A percentile compares a stretch with the other conserved stretches of the same genome.
Conservation (phyloP, 2,329 filamentous ascomycete genomes). For the Dothistroma pini region DNA sequence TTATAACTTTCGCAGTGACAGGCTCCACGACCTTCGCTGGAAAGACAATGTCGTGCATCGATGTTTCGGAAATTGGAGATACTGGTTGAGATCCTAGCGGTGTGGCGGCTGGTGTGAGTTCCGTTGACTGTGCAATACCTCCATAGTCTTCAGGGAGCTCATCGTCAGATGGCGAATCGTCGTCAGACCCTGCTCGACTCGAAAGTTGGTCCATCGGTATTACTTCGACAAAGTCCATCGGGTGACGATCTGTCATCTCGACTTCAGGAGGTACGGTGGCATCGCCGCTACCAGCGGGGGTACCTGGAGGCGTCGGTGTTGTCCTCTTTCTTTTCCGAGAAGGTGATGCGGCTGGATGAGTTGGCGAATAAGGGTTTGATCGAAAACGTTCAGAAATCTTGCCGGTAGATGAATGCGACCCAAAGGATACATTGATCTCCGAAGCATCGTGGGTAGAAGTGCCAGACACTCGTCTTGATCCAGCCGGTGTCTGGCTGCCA, state of each 20-base stretch:
- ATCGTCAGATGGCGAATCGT: constrained; percentile 23
- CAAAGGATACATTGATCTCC: constrained; percentile 16
- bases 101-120: constrained; percentile 23
- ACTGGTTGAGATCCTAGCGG: constrained; percentile 20
- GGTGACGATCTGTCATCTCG: not conserved
- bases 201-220: constrained; percentile 14
- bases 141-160: constrained; percentile 12
- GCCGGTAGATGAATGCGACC: constrained; percentile 10
- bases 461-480: constrained; percentile 20
- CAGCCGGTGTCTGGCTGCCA: constrained; percentile 24
- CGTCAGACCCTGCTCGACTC: constrained; percentile 11
- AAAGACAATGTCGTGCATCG: constrained; percentile 14
- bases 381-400: not conserved
- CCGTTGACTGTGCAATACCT: constrained; percentile 20
- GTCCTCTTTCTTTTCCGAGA: constrained; percentile 30
- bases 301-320: constrained; percentile 19
- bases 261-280: not conserved
- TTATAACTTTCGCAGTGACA: not conserved
- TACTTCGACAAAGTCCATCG: constrained; percentile 9
- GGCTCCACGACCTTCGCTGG: constrained; percentile 10
- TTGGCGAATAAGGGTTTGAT: constrained; percentile 7
- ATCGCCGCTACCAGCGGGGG: constrained; percentile 7
- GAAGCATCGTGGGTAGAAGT: constrained; percentile 15
- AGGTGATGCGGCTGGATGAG: constrained; percentile 17
- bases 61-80: constrained; percentile 22